Base-by-base conservation (phyloP, 2,329 filamentous ascomycete genomes). In the Tolypocladium nubicola region DNA sequence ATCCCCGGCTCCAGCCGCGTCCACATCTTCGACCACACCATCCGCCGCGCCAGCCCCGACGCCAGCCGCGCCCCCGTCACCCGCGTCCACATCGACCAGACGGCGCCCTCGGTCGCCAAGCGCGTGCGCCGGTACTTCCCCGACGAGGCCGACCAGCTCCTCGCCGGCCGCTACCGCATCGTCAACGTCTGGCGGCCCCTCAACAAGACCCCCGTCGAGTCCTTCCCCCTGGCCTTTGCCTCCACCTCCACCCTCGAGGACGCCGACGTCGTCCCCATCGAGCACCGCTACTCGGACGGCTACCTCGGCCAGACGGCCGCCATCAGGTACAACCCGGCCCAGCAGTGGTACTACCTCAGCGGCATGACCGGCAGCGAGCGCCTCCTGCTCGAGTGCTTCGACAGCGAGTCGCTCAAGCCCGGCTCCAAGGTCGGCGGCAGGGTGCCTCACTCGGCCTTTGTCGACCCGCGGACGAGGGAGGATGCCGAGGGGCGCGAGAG, bases 1-100 rank as follows among this genome's bases (percentile, higher is more conserved):
- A 77, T 95, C 19, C 84, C 86, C 0, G 88, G 87, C 56, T 79
- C 82, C 33, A 78, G 81, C 57, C 78, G 79, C 5, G 76, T 96
- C 37, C 76, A 89, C 63, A 75, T 96, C 67, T 96, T 96, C 73
- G 90, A 96, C 76, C 89, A 96, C 75, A 96, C 90, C 9, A 83
- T 96, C 69, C 87, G 91, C n/a, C 82, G 88, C 47, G 76, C 82
- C 13, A 68, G 72, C 2, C 79, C 84, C 0, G 71, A 75, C 56
- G 81, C 87, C 0, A 70, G 71, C n/a, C 82, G 90, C 53, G 76
- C 75, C 1, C 90, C 91, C 2, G 90, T 95, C 0, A 82, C 77
- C 14, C 72, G 81, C 45, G 88, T 88, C 0, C 91, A 96, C 71
- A 88, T 96, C 61, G 91, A 96, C 70, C 91, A 96, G 73, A 94